Conservation (phyloP, 1,139 yeast genomes). For the Candida sojae region DNA sequence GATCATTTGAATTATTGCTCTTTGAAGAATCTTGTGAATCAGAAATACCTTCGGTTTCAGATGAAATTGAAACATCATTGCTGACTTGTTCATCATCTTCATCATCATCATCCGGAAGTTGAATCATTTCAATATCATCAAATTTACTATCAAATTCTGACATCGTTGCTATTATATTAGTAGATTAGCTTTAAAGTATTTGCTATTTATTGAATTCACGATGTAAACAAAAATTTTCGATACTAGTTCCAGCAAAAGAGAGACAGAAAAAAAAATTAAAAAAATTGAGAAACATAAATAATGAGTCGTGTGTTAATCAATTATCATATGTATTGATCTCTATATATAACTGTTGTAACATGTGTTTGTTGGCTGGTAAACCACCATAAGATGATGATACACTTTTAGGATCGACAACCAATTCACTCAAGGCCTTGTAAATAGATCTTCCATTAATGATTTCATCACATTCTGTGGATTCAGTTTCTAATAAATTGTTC, state of each 20-base stretch:
- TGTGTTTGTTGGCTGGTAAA: background rate
- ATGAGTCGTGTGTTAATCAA: conserved; percentile 1
- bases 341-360: conserved; percentile 1
- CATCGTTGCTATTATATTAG: conserved; percentile 3
- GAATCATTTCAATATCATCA: conserved; percentile 50
- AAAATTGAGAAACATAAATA: background rate
- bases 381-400: background rate
- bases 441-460: conserved; percentile 20
- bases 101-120: conserved; percentile 40
- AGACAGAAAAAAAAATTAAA: background rate
- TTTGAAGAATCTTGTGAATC: conserved; percentile 19
- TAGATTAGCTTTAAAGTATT: background rate
- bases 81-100: background rate
- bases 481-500: conserved; percentile 12
- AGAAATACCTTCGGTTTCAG: conserved; percentile 35
- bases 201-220: background rate
- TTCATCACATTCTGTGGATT: conserved; percentile 6
- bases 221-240: conserved; percentile 3
- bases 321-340: background rate
- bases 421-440: conserved; percentile 1
- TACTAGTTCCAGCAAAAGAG: background rate
- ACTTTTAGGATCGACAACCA: background rate
- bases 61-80: conserved; percentile 19
- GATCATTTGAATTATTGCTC: conserved; percentile 2
- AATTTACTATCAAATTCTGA: conserved; percentile 20